Evolutionary conservation across 2,329 filamentous ascomycete species (phyloP).

Genomic region (Verticillium nubilum): DNA sequence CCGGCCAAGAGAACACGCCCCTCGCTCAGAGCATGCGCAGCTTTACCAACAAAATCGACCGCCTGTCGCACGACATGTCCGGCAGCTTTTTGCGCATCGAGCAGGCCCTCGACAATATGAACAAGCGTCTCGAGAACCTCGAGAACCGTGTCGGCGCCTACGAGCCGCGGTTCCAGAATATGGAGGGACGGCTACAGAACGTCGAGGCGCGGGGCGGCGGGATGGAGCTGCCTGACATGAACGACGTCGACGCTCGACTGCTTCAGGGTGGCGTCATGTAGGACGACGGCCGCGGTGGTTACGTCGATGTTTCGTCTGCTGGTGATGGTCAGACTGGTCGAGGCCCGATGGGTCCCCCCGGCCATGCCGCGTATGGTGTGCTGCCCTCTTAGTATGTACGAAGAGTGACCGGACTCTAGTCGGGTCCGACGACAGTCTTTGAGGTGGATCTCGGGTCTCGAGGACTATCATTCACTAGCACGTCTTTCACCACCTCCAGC

Average conservation of each 20-base stretch:
- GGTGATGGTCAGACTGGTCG: not conserved
- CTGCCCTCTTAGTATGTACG: too few relatives aligned
- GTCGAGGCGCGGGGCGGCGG: conserved; percentile 24
- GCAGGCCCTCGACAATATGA: conserved; percentile 42
- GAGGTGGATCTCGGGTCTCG: too few relatives aligned
- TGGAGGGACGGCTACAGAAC: conserved; percentile 35
- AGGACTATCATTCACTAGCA: too few relatives aligned
- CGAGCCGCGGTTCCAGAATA: conserved; percentile 38
- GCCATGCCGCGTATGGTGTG: too few relatives aligned
- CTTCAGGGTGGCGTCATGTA: conserved; percentile 39
- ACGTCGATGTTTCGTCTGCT: not conserved
- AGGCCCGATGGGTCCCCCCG: too few relatives aligned
- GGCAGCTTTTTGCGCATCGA: conserved; percentile 48
- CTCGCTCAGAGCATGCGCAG: conserved; percentile 52
- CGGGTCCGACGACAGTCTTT: too few relatives aligned
- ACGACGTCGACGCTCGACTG: conserved; percentile 38
- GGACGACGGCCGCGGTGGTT: conserved; percentile 14
- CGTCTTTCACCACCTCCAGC: too few relatives aligned
- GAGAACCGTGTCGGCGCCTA: conserved; percentile 38
- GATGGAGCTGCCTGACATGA: conserved; percentile 30
- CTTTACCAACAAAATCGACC: conserved; percentile 55
- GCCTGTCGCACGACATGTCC: conserved; percentile 49
- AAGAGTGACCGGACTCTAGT: too few relatives aligned
- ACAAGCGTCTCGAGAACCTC: conserved; percentile 50
- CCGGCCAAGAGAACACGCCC: conserved; percentile 53